Evolutionary conservation across 2,329 filamentous ascomycete species (phyloP), one percentile per base, ranked within the genome.

Genomic region (Chrysoporthe austroafricana): DNA sequence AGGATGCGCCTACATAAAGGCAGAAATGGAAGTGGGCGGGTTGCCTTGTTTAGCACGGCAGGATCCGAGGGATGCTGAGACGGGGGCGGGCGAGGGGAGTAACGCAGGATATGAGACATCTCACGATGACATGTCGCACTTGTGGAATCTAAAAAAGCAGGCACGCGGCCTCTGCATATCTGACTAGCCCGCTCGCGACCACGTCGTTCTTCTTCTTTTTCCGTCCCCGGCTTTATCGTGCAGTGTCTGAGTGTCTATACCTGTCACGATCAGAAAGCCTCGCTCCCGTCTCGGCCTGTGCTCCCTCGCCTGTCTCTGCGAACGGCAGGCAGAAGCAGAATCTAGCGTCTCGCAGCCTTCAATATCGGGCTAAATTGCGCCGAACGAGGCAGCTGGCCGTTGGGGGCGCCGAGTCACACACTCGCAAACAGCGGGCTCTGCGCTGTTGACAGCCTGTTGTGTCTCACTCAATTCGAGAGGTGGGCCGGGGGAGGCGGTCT

Each of bases 41-140:
- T 11, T 63, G 14, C 48, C 50, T 9, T 56, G 52, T 54, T 54
- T 43, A 57, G 62, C 52, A 61, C 59, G 59, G 62, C 39, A 63
- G 62, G 62, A 63, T 63, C 50, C 62, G 62, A 63, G 62, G 62
- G 62, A 63, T 61, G 59, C 59, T 48, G 42, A 61, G 59, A 43
- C 32, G 21, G 62, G 62, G 52, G 26, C 50, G 36, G 26, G 36
- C 39, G 36, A 26, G 26, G 50, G 32, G 36, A 39, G 13, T 21
- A 56, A 43, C 48, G 36, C 39, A 21, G 36, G 50, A 57, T 6
- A 46, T 63, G 62, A 63, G 62, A 63, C 50, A 56, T 5, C 21
- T 46, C 48, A 56, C 60, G 44, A 62, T 62, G 59, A 50, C 26
- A 62, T 62, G 43, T 62, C 59, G 59, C 59, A 48, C 43, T 44